Conservation (phyloP, 1,284 basidiomycete genomes). For the Ganoderma boninense region DNA sequence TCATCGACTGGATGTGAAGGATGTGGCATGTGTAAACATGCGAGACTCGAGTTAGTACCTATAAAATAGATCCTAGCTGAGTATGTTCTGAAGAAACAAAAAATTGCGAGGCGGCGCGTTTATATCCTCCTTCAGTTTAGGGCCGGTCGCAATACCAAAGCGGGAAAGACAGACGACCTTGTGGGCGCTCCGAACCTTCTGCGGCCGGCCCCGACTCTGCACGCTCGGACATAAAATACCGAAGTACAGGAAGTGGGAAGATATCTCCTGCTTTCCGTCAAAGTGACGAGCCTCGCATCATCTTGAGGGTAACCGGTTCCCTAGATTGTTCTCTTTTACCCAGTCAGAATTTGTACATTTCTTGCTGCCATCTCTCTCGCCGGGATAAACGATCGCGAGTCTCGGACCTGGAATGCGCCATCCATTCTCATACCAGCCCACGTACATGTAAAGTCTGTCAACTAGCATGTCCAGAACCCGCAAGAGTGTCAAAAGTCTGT, state of each 20-base stretch:
- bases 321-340: neutral
- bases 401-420: neutral
- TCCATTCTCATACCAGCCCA: neutral
- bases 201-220: neutral
- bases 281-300: constrained; percentile 14
- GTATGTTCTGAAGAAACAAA: constrained; percentile 75
- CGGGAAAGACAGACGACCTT: neutral
- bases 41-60: constrained; percentile 90
- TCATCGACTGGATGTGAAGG: constrained; percentile 86
- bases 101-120: constrained; percentile 48
- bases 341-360: neutral
- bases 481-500: neutral
- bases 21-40: constrained; percentile 87
- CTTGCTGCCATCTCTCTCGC: neutral
- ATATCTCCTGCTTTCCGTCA: constrained; percentile 20
- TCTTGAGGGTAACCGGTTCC: neutral
- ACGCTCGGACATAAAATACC: constrained; percentile 22
- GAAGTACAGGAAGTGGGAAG: constrained; percentile 18
- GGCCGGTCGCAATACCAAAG: constrained; percentile 14
- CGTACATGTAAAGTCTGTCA: neutral
- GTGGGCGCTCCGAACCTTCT: too few species aligned
- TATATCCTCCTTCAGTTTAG: constrained; percentile 45
- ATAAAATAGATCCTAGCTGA: constrained; percentile 90
- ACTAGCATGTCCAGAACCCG: too few species aligned
- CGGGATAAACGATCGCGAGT: too few species aligned